Evolutionary conservation across 2,329 filamentous ascomycete genomes (phyloP).

Genomic region (Aspergillus hortae): DNA sequence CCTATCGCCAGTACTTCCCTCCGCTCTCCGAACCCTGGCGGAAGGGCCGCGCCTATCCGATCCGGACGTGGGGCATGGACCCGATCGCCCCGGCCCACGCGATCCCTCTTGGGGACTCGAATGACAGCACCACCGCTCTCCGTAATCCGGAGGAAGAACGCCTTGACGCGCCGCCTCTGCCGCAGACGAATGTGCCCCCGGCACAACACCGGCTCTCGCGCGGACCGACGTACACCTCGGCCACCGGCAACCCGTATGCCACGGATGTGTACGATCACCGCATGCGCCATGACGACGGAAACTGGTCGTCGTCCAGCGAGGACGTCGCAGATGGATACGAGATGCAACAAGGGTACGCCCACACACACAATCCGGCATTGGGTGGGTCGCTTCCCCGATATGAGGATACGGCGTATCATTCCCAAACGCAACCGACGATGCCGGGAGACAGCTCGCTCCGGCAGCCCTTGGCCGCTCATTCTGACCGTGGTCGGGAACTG

Average conservation of each 20-base stretch:
- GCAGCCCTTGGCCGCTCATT: slow-evolving; percentile 7
- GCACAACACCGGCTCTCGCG: slow-evolving; percentile 4
- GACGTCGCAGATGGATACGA: slow-evolving; percentile 35
- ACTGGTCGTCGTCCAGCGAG: slow-evolving; percentile 37
- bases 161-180: slow-evolving; percentile 9
- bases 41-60: slow-evolving; percentile 58
- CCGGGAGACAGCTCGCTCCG: slow-evolving; percentile 7
- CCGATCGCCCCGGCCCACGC: slow-evolving; percentile 27
- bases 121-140: slow-evolving; percentile 24
- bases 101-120: slow-evolving; percentile 2
- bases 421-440: slow-evolving; percentile 15
- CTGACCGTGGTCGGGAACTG: slow-evolving; percentile 15
- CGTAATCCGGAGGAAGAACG: slow-evolving; percentile 31
- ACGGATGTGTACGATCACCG: slow-evolving; percentile 25
- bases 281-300: slow-evolving; percentile 27
- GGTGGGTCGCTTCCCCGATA: slow-evolving; percentile 19
- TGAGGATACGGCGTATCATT: slow-evolving; percentile 28
- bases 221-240: slow-evolving; percentile 16
- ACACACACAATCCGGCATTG: slow-evolving; percentile 20
- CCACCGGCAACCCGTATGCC: slow-evolving; percentile 21
- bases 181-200: slow-evolving; percentile 6
- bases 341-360: slow-evolving; percentile 32
- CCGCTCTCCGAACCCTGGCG: slow-evolving; percentile 53
- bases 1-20: slow-evolving; percentile 60
- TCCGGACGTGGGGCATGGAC: slow-evolving; percentile 54